phyloP scores from a whole-genome alignment of 108 stramenopile genomes.

The Aurantiochytrium sp. region DNA sequence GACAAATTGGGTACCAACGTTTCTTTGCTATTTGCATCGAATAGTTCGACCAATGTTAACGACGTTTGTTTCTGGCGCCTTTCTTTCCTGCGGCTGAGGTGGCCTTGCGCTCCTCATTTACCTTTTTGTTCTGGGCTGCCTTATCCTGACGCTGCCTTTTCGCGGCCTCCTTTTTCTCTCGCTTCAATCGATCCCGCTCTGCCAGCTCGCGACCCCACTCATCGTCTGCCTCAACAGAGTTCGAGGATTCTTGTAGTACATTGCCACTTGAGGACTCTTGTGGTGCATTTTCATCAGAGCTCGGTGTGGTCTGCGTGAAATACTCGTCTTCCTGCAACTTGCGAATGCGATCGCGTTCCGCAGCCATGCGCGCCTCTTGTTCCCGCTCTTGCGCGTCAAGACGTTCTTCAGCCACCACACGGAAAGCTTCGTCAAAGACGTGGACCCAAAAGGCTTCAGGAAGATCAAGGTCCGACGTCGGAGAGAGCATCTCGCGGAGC shows the following conservation, averaged over 20 bases:
- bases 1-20: no score
- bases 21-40: no score
- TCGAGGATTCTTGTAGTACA: neutral
- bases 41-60: no score
- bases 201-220: constrained; percentile 2
- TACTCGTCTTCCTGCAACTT: neutral
- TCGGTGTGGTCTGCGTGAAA: neutral
- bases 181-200: neutral
- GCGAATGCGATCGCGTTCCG: neutral
- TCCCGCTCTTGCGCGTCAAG: neutral
- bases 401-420: neutral
- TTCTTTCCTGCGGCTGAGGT: neutral
- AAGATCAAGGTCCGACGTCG: neutral
- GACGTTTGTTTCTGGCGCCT: no score
- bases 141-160: neutral
- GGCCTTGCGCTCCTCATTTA: neutral
- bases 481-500: neutral
- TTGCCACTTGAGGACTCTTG: neutral
- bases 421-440: neutral
- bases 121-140: neutral
- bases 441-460: neutral
- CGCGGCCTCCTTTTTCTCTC: neutral
- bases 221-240: neutral
- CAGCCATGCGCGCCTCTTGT: neutral
- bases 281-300: neutral